phyloP scores from a whole-genome alignment of 306 rosid genomes.

The Rubus idaeus region DNA sequence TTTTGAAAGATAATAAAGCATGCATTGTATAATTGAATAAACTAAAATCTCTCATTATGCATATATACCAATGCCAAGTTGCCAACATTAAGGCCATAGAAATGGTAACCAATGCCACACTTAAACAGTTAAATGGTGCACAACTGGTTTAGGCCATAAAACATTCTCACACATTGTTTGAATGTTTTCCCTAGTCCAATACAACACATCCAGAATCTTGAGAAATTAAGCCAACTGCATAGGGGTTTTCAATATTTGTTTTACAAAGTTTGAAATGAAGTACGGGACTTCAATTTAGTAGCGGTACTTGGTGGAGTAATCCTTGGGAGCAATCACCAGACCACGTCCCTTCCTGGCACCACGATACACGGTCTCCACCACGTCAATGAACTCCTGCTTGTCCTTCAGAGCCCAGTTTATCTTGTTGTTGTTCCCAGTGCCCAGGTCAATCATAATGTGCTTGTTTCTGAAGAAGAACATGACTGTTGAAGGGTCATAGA shows the following conservation, averaged over 20 bases:
- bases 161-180: not conserved
- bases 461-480: conserved; percentile 98
- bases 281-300: conserved; percentile 37
- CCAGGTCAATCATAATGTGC: conserved; percentile 97
- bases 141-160: not conserved
- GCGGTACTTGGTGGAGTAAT: conserved; percentile 81
- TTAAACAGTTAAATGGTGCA: not conserved
- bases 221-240: not conserved
- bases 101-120: not conserved
- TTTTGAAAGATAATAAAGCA: too few relatives aligned
- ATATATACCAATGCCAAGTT: too few relatives aligned
- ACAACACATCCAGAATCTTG: not conserved
- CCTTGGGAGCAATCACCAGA: conserved; percentile 14
- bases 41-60: too few relatives aligned
- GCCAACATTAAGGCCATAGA: not conserved
- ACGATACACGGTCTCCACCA: conserved; percentile 58
- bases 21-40: too few relatives aligned
- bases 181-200: not conserved
- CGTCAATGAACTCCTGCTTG: conserved; percentile 93
- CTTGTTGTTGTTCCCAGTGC: conserved; percentile 95
- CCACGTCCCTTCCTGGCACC: conserved; percentile 15
- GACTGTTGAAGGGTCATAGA: conserved; percentile 85
- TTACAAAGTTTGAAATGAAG: not conserved
- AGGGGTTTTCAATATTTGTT: not conserved
- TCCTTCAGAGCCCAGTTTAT: conserved; percentile 98